These are phyloP conservation scores for Neonectria hederae DNA, from an alignment of 2,329 filamentous ascomycete species.

Conservation along the genomic window DNA sequence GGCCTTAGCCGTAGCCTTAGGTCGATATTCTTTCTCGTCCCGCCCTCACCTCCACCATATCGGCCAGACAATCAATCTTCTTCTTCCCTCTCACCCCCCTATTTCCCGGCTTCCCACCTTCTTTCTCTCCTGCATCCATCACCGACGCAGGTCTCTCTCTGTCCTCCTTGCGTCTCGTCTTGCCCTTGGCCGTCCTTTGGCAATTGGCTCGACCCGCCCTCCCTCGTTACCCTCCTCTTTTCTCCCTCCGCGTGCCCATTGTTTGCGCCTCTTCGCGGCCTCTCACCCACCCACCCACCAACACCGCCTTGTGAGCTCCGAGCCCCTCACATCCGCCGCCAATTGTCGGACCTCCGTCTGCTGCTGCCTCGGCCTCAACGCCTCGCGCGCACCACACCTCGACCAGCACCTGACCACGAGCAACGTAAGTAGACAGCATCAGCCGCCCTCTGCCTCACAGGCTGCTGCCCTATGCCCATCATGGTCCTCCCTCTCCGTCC, in stretches of 20 bases:
- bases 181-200: slow-evolving; percentile 19
- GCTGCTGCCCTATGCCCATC: not conserved
- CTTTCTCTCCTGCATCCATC: slow-evolving; percentile 13
- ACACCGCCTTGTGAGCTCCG: slow-evolving; percentile 1
- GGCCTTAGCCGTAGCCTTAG: not conserved
- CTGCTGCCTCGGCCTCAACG: slow-evolving; percentile 33
- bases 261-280: slow-evolving; percentile 13
- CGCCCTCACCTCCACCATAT: slow-evolving; percentile 22
- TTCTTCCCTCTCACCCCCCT: slow-evolving; percentile 1
- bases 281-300: slow-evolving; percentile 3
- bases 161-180: slow-evolving; percentile 12
- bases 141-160: not conserved
- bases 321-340: slow-evolving; percentile 14
- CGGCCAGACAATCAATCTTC: slow-evolving; percentile 2
- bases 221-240: slow-evolving; percentile 20
- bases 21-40: slow-evolving; percentile 21
- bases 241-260: slow-evolving; percentile 31
- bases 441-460: slow-evolving; percentile 25
- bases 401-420: slow-evolving; percentile 14
- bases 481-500: slow-evolving; percentile 7
- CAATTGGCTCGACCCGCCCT: slow-evolving; percentile 33
- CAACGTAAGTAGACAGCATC: slow-evolving; percentile 36
- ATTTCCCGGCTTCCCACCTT: slow-evolving; percentile 5
- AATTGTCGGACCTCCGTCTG: slow-evolving; percentile 19
- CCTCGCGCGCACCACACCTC: slow-evolving; percentile 25